phyloP scores from a whole-genome alignment of 306 rosid genomes.

The Citrullus mucosospermus region DNA sequence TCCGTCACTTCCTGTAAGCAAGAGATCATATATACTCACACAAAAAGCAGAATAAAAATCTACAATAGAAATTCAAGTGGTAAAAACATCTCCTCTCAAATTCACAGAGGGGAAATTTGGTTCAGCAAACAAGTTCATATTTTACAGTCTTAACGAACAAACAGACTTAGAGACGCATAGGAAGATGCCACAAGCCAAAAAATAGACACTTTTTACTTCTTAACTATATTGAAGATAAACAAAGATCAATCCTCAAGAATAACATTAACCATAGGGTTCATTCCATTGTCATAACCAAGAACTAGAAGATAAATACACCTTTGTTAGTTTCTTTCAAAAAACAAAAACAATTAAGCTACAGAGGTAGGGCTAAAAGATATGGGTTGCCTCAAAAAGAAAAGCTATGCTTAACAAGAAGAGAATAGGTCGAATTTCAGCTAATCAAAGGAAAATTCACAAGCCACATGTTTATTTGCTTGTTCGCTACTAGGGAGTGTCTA shows the following conservation, averaged over 20 bases:
- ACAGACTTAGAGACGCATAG: background rate
- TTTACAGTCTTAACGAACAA: background rate
- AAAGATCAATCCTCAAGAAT: background rate
- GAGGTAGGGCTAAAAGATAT: background rate
- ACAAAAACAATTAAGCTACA: background rate
- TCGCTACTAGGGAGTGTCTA: background rate
- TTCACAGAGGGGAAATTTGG: constrained; percentile 17
- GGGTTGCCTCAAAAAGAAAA: background rate
- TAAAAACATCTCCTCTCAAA: background rate
- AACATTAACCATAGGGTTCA: background rate
- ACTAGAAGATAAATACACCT: background rate
- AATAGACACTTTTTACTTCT: background rate
- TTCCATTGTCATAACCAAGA: background rate
- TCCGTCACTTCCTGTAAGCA: constrained; percentile 77
- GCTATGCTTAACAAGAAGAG: background rate
- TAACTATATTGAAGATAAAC: background rate
- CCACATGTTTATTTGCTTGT: background rate
- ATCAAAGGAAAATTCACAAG: background rate
- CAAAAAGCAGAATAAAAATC: background rate
- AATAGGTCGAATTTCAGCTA: background rate
- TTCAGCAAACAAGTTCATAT: constrained; percentile 44
- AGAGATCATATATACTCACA: constrained; percentile 1
- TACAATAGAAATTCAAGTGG: background rate
- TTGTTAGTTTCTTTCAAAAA: background rate
- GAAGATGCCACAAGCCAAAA: background rate